Base-by-base conservation (phyloP, 768 basidiomycete genomes). In the Tricholomella constricta region DNA sequence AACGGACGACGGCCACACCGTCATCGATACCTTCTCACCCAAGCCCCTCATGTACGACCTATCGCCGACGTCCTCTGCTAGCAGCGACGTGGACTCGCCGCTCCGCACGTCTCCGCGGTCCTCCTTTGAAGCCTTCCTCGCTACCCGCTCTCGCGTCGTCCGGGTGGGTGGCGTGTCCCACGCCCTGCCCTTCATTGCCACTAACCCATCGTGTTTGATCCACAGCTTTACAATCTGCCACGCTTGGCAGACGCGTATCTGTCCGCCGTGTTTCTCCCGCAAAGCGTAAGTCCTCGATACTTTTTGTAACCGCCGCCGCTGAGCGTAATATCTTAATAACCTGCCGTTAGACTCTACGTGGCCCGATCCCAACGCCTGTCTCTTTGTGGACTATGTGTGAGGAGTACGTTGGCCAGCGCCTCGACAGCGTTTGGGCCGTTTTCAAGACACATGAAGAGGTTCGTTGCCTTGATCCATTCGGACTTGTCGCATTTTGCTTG, bases 401-500 rank as follows among this genome's bases (percentile, higher is more conserved):
- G 19, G 67, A 72, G 12, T 63, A 60, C 43, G 14, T 43, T 60
- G 59, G 4, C 54, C 61, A 43, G 19, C 61, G 29, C 52, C 58
- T 46, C 41, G 71, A 77, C 42, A 70, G 72, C 12, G 69, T 81
- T 10, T 86, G 81, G 82, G 76, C 78, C 1, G 78, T 86, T 8
- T 85, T 85, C 67, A 66, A 66, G 54, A 77, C 78, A 0, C 86
- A 87, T 57, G 78, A 80, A 62, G 83, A 86, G 73, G 85, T 86
- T 54, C 62, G 84, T 67, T 48, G 40, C 27, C 52, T 37, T 43
- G 38, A 43, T 31, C 34, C 11, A 43, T 53, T 37, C 14, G 15
- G 7, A 22, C 34, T 55, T 48, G 25, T 4, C 23, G 31, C 12
- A 29, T 32, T 23, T 11, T 20, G 4, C 15, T 17, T 37, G 10